These are phyloP conservation scores for Chimonanthus salicifolius DNA, from an alignment of 164 flowering plant genomes.

Conservation along the genomic window DNA sequence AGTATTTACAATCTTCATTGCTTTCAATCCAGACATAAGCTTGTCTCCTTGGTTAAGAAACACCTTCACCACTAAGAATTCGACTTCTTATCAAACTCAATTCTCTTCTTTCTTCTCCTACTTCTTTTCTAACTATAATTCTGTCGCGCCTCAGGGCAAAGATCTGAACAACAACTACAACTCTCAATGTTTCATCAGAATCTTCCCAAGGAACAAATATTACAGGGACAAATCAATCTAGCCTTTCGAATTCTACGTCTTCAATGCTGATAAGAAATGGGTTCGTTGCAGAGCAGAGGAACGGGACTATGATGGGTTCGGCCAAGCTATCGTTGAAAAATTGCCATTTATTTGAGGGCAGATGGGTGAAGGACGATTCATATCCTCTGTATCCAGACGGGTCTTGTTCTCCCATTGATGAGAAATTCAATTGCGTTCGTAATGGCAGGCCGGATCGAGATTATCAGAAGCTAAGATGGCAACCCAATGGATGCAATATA, in stretches of 20 bases:
- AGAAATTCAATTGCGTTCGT: conserved; percentile 63
- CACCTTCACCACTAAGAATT: conserved; percentile 21
- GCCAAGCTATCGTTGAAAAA: conserved; percentile 26
- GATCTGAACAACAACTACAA: background rate
- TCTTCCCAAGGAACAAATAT: background rate
- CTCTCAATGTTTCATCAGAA: background rate
- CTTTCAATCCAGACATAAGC: conserved; percentile 53
- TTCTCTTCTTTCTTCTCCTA: conserved; percentile 48
- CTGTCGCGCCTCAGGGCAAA: background rate
- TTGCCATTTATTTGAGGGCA: conserved; percentile 81
- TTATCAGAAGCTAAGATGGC: conserved; percentile 67
- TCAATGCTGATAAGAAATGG: conserved; percentile 29
- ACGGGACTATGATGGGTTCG: background rate
- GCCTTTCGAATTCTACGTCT: conserved; percentile 7
- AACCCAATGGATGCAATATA: conserved; percentile 70
- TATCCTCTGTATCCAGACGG: conserved; percentile 81
- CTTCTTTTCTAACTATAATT: conserved; percentile 43
- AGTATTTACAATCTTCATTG: conserved; percentile 50
- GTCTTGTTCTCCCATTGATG: conserved; percentile 74
- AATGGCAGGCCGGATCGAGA: conserved; percentile 80
- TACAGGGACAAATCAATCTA: background rate
- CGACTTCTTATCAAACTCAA: conserved; percentile 34
- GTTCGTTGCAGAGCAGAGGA: conserved; percentile 21
- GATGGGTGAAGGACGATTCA: conserved; percentile 80
- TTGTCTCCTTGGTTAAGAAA: conserved; percentile 53